Conservation (phyloP, 2,329 filamentous ascomycete species). For the Diplodia sapinea region DNA sequence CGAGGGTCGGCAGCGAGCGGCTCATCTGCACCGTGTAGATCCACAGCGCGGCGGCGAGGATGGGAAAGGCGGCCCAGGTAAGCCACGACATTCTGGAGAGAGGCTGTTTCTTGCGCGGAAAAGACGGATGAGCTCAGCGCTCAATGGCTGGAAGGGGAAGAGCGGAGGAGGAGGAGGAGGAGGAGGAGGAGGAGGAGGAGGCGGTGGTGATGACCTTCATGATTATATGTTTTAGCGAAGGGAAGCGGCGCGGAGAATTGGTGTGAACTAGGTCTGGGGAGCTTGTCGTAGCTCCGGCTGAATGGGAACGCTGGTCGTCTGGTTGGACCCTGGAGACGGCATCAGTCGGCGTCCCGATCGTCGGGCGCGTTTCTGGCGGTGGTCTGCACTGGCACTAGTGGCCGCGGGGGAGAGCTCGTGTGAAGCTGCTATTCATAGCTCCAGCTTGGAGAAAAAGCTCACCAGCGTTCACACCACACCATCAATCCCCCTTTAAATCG, state of each 20-base stretch:
- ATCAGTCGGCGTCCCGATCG: slow-evolving; percentile 10
- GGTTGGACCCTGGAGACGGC: slow-evolving; percentile 23
- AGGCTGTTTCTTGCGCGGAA: not conserved
- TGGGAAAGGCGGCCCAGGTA: slow-evolving; percentile 48
- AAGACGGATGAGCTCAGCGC: slow-evolving; percentile 14
- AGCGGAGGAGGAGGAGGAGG: not conserved
- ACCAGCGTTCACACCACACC: not conserved
- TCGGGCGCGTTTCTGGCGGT: slow-evolving; percentile 1
- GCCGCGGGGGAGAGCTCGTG: not conserved
- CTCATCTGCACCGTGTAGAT: slow-evolving; percentile 55
- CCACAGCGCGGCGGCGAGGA: slow-evolving; percentile 53
- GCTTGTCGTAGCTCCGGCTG: slow-evolving; percentile 15
- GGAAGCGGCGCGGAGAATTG: slow-evolving; percentile 8
- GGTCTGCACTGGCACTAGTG: not conserved
- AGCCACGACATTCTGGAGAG: slow-evolving; percentile 49
- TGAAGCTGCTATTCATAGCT: slow-evolving; percentile 3
- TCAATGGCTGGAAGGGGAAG: slow-evolving; percentile 6
- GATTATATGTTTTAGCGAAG: not conserved
- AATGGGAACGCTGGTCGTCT: slow-evolving; percentile 5
- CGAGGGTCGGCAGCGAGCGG: slow-evolving; percentile 67
- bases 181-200: not conserved
- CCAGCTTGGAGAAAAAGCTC: not conserved
- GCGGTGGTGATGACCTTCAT: slow-evolving; percentile 25
- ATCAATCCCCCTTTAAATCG: not conserved
- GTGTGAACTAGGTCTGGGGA: not conserved